A percentile compares a stretch with the other conserved stretches of the same genome.
These are phyloP conservation scores for Pichia sp. DNA, from an alignment of 1,139 yeast species.

Conservation along the genomic window DNA sequence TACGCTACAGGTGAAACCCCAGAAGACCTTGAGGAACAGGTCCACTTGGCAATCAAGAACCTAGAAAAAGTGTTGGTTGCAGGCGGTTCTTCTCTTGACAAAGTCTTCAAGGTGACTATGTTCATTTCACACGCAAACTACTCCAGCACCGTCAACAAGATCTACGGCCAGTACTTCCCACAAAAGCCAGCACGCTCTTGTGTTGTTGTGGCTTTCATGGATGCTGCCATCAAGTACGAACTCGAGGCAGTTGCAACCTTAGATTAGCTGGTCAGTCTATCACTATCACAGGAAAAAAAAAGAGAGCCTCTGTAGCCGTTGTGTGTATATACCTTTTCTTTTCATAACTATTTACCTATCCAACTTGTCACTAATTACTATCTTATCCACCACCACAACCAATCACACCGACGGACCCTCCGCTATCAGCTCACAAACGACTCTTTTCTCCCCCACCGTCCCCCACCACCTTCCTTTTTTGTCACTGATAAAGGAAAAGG, in stretches of 20 bases:
- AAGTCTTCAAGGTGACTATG: constrained; percentile 49
- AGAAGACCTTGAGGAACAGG: constrained; percentile 35
- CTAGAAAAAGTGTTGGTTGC: constrained; percentile 41
- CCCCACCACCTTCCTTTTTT: neutral
- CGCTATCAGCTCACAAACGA: neutral
- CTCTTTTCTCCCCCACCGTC: neutral
- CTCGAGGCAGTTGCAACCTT: constrained; percentile 34
- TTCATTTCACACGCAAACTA: constrained; percentile 45
- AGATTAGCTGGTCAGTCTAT: neutral
- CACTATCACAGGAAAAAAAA: neutral
- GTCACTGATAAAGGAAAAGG: neutral
- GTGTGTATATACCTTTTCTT: neutral
- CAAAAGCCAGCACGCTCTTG: constrained; percentile 54
- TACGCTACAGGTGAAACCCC: constrained; percentile 35
- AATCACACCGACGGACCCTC: neutral
- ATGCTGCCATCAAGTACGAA: constrained; percentile 39
- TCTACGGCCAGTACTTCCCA: constrained; percentile 44
- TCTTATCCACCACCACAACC: neutral
- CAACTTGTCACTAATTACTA: neutral
- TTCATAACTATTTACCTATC: neutral
- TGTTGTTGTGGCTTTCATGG: constrained; percentile 44
- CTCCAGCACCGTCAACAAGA: constrained; percentile 42
- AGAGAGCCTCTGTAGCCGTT: neutral
- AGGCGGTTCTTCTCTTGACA: constrained; percentile 45
- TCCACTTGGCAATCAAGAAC: constrained; percentile 41